Percentiles rank a stretch among this genome's conserved stretches.
Evolutionary conservation across 768 basidiomycete genomes (phyloP).

Genomic region (Russula lepida): DNA sequence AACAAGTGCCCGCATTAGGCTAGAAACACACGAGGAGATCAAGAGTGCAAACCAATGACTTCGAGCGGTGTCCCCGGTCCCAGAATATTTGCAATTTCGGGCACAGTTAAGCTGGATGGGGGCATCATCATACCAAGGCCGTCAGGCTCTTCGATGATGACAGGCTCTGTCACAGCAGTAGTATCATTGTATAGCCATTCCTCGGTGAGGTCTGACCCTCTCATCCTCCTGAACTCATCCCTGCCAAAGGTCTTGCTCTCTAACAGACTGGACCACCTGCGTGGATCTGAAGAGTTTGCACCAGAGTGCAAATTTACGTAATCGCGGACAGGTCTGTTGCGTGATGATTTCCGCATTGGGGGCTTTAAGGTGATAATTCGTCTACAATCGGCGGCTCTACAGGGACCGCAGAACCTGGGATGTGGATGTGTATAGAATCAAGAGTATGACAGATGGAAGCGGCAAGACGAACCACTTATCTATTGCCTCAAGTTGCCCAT

Average conservation of each 20-base stretch:
- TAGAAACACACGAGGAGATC: background rate
- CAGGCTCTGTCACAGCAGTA: slow-evolving; percentile 70
- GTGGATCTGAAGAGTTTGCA: slow-evolving; percentile 50
- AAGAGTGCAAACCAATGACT: slow-evolving; percentile 66
- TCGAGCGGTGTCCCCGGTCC: slow-evolving; percentile 76
- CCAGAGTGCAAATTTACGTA: slow-evolving; percentile 71
- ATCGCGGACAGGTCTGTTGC: slow-evolving; percentile 66
- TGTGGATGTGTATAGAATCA: background rate
- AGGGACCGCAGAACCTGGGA: slow-evolving; percentile 61
- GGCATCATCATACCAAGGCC: slow-evolving; percentile 93
- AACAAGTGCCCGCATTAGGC: slow-evolving; percentile 5
- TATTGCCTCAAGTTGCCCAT: slow-evolving; percentile 53
- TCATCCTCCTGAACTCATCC: slow-evolving; percentile 59
- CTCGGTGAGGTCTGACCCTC: slow-evolving; percentile 54
- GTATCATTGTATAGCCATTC: slow-evolving; percentile 72
- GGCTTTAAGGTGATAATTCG: slow-evolving; percentile 66
- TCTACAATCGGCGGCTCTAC: slow-evolving; percentile 49
- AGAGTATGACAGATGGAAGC: slow-evolving; percentile 17
- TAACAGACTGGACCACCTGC: slow-evolving; percentile 58
- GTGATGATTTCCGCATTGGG: slow-evolving; percentile 72
- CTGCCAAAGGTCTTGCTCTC: slow-evolving; percentile 55
- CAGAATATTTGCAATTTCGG: slow-evolving; percentile 71
- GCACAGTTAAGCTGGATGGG: slow-evolving; percentile 54
- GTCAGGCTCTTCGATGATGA: slow-evolving; percentile 69
- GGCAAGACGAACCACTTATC: slow-evolving; percentile 61